Conservation (phyloP, 2,329 filamentous ascomycete genomes). For the Penicillium sp. region DNA sequence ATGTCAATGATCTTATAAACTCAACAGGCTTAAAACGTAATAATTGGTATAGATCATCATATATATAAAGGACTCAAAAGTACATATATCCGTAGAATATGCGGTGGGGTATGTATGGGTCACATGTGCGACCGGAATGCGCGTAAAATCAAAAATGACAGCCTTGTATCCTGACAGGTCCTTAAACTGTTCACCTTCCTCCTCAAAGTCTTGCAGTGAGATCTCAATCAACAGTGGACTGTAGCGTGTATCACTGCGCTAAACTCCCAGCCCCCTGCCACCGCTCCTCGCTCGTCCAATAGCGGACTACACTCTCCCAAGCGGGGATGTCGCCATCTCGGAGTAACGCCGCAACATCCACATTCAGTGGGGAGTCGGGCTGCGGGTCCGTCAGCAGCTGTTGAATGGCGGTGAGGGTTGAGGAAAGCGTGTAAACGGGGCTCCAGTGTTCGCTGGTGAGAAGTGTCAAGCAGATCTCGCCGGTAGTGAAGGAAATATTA, state of each 20-base stretch:
- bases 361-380: slow-evolving; percentile 50
- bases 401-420: slow-evolving; percentile 49
- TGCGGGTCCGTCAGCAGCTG: slow-evolving; percentile 48
- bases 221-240: not conserved
- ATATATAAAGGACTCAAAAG: not conserved
- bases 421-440: slow-evolving; percentile 73
- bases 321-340: slow-evolving; percentile 46
- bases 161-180: not conserved
- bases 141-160: not conserved
- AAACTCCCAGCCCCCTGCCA: slow-evolving; percentile 37
- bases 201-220: not conserved
- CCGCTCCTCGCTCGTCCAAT: slow-evolving; percentile 48
- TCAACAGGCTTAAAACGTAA: not conserved
- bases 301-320: slow-evolving; percentile 49
- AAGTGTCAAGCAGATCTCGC: slow-evolving; percentile 92
- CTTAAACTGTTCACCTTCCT: not conserved
- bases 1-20: not conserved
- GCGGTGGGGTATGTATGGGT: slow-evolving; percentile 4
- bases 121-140: slow-evolving; percentile 1
- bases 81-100: slow-evolving; percentile 1
- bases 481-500: slow-evolving; percentile 71
- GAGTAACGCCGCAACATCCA: slow-evolving; percentile 49
- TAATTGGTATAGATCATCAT: not conserved
- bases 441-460: slow-evolving; percentile 74
- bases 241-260: slow-evolving; percentile 5